Base-by-base conservation (phyloP, 1,284 basidiomycete genomes). In the Moniliella sp. region DNA sequence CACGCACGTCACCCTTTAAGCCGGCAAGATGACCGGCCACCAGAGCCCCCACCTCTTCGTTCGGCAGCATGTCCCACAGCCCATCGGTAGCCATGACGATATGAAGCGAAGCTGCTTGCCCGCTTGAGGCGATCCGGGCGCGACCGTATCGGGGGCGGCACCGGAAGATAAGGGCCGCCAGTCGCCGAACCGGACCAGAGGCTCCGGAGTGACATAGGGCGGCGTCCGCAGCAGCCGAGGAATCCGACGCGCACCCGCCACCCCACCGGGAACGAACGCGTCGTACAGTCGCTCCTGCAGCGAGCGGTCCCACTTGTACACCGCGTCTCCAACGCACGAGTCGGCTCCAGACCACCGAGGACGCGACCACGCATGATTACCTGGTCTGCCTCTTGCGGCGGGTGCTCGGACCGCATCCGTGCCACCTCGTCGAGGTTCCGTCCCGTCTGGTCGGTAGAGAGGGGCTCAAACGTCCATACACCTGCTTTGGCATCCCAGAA, bases 391-490 rank as follows among this genome's bases (percentile, higher is more conserved):
- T 97, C 86, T 16, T 74, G 72, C 25, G 67, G 55, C 2, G 58
- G 58, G 27, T 99, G 91, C 61, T 97, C 86, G 3, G 72, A 72
- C 46, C 73, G 75, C 45, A 99, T 73, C 36, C 91, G 36, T 26
- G 32, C 48, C n/a, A 67, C 62, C 62, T 99, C 88, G 35, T 72
- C 75, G 8, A 71, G 74, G 57, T 88, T 94, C 39, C 80, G 71
- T 16, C 83, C 88, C 7, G 84, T 94, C 66, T 94, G 86, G 58
- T 97, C 91, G 55, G 91, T 79, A 19, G 73, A 80, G 37, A 99
- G 67, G 13, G 82, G 79, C 57, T 93, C 84, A 13, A 84, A 78
- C 33, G 74, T 71, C 86, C 86, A 94, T 37, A 64, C 64, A 18
- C 57, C 46, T 0, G 46, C 62, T 9, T 46, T 42, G 27, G 46